Percentiles rank a stretch among this genome's conserved stretches.
Evolutionary conservation across 805 yeast genomes (phyloP).

Genomic region (Saccharomycopsis sp.): DNA sequence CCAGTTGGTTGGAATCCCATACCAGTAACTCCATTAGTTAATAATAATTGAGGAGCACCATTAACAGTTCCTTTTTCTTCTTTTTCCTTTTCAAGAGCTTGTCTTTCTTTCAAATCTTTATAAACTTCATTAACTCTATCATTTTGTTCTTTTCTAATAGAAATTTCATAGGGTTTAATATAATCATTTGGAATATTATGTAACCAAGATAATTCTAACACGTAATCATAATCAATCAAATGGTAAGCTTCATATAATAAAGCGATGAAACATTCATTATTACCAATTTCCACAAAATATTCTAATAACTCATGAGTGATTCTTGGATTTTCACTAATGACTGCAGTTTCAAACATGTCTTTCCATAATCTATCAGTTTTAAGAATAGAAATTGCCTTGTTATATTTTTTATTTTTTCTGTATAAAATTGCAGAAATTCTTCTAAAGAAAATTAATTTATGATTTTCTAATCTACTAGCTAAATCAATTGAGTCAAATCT

Average conservation of each 20-base stretch:
- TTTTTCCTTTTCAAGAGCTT: constrained; percentile 45
- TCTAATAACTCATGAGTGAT: constrained; percentile 82
- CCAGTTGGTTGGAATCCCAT: constrained; percentile 65
- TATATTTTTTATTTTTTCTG: constrained; percentile 90
- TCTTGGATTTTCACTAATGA: constrained; percentile 65
- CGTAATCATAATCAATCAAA: constrained; percentile 69
- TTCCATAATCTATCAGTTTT: constrained; percentile 92
- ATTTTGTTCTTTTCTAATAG: constrained; percentile 71
- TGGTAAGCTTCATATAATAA: constrained; percentile 80
- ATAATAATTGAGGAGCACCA: constrained; percentile 56
- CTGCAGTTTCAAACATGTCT: constrained; percentile 88
- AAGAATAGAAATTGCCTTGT: constrained; percentile 75
- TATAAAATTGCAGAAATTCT: constrained; percentile 91
- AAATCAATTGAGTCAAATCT: constrained; percentile 86
- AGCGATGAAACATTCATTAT: constrained; percentile 90
- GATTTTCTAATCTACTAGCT: constrained; percentile 89
- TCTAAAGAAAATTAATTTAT: constrained; percentile 83
- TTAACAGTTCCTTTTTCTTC: constrained; percentile 27
- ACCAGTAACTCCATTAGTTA: constrained; percentile 52
- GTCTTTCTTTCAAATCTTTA: constrained; percentile 61
- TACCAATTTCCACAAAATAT: constrained; percentile 94
- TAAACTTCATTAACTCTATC: constrained; percentile 54
- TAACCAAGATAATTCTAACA: constrained; percentile 85
- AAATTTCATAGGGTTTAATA: constrained; percentile 86
- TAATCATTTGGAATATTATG: constrained; percentile 63